A percentile compares a stretch with the other conserved stretches of the same genome.
phyloP scores from a whole-genome alignment of 768 basidiomycete genomes.

The Boletus coccyginus region DNA sequence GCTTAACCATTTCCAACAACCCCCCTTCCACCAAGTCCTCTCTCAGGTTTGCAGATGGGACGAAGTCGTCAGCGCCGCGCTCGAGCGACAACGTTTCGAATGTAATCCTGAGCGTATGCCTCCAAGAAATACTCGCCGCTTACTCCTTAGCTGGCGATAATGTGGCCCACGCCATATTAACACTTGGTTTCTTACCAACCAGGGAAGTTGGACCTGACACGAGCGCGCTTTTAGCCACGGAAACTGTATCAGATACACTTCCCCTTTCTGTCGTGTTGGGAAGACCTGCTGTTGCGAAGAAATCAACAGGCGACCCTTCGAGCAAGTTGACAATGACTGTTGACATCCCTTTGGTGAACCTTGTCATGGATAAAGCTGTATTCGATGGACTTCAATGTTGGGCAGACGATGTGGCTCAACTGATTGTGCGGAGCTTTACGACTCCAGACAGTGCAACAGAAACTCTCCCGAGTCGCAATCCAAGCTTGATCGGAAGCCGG shows the following conservation, averaged over 20 bases:
- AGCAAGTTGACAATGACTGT: conserved; percentile 21
- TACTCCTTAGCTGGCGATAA: conserved; percentile 40
- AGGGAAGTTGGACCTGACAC: conserved; percentile 12
- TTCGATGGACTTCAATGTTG: conserved; percentile 84
- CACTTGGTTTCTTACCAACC: conserved; percentile 43
- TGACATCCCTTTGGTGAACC: conserved; percentile 61
- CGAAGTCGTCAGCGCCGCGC: not conserved
- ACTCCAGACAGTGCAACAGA: conserved; percentile 25
- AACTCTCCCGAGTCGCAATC: conserved; percentile 44
- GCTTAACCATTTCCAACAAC: conserved; percentile 40
- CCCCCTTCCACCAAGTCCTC: conserved; percentile 15
- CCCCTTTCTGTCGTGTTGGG: conserved; percentile 25
- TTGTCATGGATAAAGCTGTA: conserved; percentile 56
- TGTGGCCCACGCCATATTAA: conserved; percentile 47
- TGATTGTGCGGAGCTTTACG: conserved; percentile 47
- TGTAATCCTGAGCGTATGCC: conserved; percentile 38
- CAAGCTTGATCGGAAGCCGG: conserved; percentile 75
- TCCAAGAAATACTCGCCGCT: conserved; percentile 48
- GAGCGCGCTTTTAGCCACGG: conserved; percentile 26
- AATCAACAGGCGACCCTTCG: not conserved
- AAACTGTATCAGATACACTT: conserved; percentile 8
- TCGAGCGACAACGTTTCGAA: conserved; percentile 4
- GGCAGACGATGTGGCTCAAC: conserved; percentile 82
- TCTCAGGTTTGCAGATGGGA: conserved; percentile 30
- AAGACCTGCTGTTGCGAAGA: conserved; percentile 6